Base-by-base conservation (phyloP, 225 moss, liverwort and hornwort genomes). In the Straminergon stramineum region DNA sequence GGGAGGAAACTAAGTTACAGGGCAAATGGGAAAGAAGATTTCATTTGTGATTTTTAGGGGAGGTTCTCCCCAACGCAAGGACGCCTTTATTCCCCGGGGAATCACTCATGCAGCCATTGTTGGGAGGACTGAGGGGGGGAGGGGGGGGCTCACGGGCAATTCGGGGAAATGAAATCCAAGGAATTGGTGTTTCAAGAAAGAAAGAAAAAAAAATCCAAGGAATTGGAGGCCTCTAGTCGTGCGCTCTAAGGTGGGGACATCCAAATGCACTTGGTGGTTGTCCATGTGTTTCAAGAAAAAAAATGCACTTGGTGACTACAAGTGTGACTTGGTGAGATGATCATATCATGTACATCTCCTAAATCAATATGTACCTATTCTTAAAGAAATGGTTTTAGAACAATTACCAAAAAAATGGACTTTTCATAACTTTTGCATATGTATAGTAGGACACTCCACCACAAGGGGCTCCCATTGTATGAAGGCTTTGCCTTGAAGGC, bases 311-410 rank as follows among this genome's bases (percentile, higher is more conserved):
- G n/a, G 23, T 22, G n/a, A n/a, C 35, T 37, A 35, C 11, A 67
- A 35, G 35, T 11, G 3, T 22, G 2, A 7, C 41, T 41, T 13
- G 4, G 5, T 71, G 75, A 75, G 11, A 75, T 48, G 31, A 1
- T 51, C 19, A 17, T 4, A 7, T 11, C 1, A 0, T 5, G 4
- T 11, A 32, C 51, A 75, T 32, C 4, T 51, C 7, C 20, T 7
- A 2, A 19, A 13, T 32, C 19, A 31, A 32, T 32, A 20, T 13
- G 2, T 5, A 32, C 1, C 2, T 75, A 7, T 13, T 75, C 2
- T 20, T 31, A 4, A 75, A 32, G 13, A 51, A 32, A 13, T 20
- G 32, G 2, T 2, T 75, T 4, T 4, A 2, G 32, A 75, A 75
- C 20, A 75, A 11, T 4, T 23, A 26, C 3, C 1, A 32, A 20